Percentiles rank a stretch among this genome's conserved stretches.
Conservation (phyloP, 768 basidiomycete species). For the Rossbeevera mucosa region DNA sequence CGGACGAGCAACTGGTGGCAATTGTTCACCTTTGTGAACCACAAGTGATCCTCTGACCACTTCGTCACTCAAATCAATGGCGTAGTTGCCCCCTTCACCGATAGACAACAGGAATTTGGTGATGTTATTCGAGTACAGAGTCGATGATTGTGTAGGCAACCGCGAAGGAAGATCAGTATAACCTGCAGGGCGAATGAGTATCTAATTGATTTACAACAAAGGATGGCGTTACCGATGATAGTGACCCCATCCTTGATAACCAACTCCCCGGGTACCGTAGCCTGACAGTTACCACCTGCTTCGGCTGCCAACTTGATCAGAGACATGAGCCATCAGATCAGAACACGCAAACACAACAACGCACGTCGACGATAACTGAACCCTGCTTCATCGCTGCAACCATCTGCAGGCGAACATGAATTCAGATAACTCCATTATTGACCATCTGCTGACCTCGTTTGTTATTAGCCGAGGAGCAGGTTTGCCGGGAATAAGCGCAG, state of each 20-base stretch:
- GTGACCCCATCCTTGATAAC: slow-evolving; percentile 71
- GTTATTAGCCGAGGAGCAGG: slow-evolving; percentile 84
- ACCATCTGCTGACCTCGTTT: slow-evolving; percentile 41
- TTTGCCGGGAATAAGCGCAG: slow-evolving; percentile 81
- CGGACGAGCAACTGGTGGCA: slow-evolving; percentile 65
- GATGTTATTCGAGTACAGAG: slow-evolving; percentile 88
- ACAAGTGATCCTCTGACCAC: slow-evolving; percentile 80
- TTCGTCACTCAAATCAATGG: slow-evolving; percentile 74
- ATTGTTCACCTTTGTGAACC: slow-evolving; percentile 57
- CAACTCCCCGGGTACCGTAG: slow-evolving; percentile 73
- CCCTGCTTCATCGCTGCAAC: slow-evolving; percentile 90
- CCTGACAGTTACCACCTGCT: slow-evolving; percentile 86
- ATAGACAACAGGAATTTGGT: slow-evolving; percentile 85
- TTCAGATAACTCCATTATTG: background rate
- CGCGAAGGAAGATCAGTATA: slow-evolving; percentile 86
- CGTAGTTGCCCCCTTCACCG: slow-evolving; percentile 57
- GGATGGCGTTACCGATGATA: slow-evolving; percentile 54
- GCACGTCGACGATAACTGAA: slow-evolving; percentile 75
- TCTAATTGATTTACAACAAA: background rate
- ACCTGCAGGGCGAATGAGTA: slow-evolving; percentile 37
- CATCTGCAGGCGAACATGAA: slow-evolving; percentile 43
- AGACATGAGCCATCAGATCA: slow-evolving; percentile 12
- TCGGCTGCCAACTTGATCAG: slow-evolving; percentile 56
- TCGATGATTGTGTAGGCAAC: slow-evolving; percentile 84
- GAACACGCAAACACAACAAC: slow-evolving; percentile 4